These are phyloP conservation scores for Nelumbo lutea DNA, from an alignment of 164 flowering plant genomes.

Conservation along the genomic window DNA sequence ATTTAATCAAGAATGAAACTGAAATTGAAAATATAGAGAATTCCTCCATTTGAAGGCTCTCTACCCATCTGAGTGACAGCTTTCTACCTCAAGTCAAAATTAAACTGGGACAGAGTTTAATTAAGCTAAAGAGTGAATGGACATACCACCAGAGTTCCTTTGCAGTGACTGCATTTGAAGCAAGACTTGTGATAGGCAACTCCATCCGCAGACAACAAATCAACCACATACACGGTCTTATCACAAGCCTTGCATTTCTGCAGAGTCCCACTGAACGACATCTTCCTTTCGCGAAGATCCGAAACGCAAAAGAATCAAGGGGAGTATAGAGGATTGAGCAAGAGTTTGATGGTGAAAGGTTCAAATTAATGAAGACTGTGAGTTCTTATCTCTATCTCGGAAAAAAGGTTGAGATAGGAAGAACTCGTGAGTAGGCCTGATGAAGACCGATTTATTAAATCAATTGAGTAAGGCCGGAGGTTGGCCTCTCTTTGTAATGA, in stretches of 20 bases:
- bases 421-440: slow-evolving; percentile 6
- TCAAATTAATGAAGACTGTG: not conserved
- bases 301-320: slow-evolving; percentile 5
- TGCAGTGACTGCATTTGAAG: slow-evolving; percentile 69
- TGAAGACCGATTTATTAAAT: slow-evolving; percentile 7
- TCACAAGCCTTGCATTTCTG: slow-evolving; percentile 59
- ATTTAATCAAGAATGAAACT: too few relatives aligned
- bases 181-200: slow-evolving; percentile 49
- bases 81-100: too few relatives aligned
- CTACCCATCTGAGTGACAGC: too few relatives aligned
- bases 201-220: slow-evolving; percentile 53
- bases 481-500: slow-evolving; percentile 2
- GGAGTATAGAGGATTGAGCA: not conserved
- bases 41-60: too few relatives aligned
- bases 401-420: slow-evolving; percentile 5
- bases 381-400: slow-evolving; percentile 8
- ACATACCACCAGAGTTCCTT: slow-evolving; percentile 48
- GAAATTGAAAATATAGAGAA: too few relatives aligned
- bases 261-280: slow-evolving; percentile 53
- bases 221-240: slow-evolving; percentile 56
- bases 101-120: too few relatives aligned
- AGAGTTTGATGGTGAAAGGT: too few relatives aligned
- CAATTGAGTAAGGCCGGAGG: not conserved
- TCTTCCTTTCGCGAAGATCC: slow-evolving; percentile 3
- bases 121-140: not conserved